Conservation (phyloP, 2,329 filamentous ascomycete species). For the Fusarium denticulatum region DNA sequence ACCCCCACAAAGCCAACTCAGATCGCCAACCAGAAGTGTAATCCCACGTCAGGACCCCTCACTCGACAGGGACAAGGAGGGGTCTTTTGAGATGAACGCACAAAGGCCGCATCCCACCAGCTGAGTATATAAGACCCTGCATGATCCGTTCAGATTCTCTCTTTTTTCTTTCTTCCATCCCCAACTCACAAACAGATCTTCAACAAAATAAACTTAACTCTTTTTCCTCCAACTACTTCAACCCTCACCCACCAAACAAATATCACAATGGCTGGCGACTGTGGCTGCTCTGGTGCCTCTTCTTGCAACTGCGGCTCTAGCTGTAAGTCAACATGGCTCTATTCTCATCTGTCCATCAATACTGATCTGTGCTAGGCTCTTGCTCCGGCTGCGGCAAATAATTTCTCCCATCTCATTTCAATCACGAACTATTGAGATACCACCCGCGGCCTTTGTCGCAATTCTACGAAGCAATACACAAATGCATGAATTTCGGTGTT, state of each 20-base stretch:
- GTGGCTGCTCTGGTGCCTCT: conserved; percentile 50
- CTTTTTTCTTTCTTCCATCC: background rate
- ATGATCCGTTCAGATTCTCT: conserved; percentile 9
- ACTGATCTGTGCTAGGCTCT: conserved; percentile 43
- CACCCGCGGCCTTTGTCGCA: conserved; percentile 21
- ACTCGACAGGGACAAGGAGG: conserved; percentile 28
- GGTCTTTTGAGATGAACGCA: conserved; percentile 20
- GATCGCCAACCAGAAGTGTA: conserved; percentile 29
- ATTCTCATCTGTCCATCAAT: background rate
- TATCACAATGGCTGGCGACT: conserved; percentile 51
- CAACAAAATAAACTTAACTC: background rate
- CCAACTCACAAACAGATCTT: conserved; percentile 19
- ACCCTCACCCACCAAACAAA: conserved; percentile 16
- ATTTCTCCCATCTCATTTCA: background rate
- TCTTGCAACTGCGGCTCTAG: conserved; percentile 51
- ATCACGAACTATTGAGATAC: conserved; percentile 27
- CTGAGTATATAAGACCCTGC: conserved; percentile 42
- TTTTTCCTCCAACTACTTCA: background rate
- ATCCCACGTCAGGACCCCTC: conserved; percentile 19
- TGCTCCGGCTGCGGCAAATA: conserved; percentile 48
- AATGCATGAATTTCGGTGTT: conserved; percentile 13
- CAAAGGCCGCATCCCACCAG: conserved; percentile 28
- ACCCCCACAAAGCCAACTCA: conserved; percentile 24
- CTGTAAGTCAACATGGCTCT: conserved; percentile 42
- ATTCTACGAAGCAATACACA: conserved; percentile 27